These are phyloP conservation scores for Phialophora macrospora DNA, from an alignment of 2,329 filamentous ascomycete genomes.

Conservation along the genomic window DNA sequence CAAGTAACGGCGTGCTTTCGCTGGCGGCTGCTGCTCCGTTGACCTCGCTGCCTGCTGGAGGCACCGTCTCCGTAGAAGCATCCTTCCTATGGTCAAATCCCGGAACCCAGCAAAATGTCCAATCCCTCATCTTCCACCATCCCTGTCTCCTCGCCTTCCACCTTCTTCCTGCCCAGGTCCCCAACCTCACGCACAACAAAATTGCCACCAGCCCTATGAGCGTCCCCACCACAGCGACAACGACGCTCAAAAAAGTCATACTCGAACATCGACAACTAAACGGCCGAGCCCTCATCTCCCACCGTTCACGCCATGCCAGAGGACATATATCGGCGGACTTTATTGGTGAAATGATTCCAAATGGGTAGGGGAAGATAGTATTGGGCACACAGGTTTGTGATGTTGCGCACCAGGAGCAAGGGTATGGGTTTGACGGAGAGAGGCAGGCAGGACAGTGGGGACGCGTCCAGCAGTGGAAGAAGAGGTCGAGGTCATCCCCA, in stretches of 20 bases:
- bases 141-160: slow-evolving; percentile 31
- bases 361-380: slow-evolving; percentile 36
- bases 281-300: slow-evolving; percentile 48
- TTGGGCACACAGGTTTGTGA: slow-evolving; percentile 51
- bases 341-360: slow-evolving; percentile 49
- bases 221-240: slow-evolving; percentile 44
- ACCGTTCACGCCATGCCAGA: slow-evolving; percentile 47
- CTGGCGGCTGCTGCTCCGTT: slow-evolving; percentile 2
- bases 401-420: slow-evolving; percentile 39
- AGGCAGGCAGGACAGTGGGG: slow-evolving; percentile 31
- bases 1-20: slow-evolving; percentile 30
- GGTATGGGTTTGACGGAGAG: slow-evolving; percentile 31
- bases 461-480: slow-evolving; percentile 36
- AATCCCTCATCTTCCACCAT: slow-evolving; percentile 37
- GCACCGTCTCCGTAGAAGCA: slow-evolving; percentile 12
- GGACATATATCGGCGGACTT: slow-evolving; percentile 46
- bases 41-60: not conserved
- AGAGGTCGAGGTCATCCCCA: slow-evolving; percentile 32
- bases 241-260: slow-evolving; percentile 46
- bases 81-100: slow-evolving; percentile 2
- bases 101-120: slow-evolving; percentile 13
- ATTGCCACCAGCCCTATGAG: slow-evolving; percentile 67
- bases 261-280: slow-evolving; percentile 51
- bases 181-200: slow-evolving; percentile 77
- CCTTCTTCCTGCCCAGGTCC: slow-evolving; percentile 40